Evolutionary conservation across 108 stramenopile genomes (phyloP).

Genomic region (Aurantiochytrium sp.): DNA sequence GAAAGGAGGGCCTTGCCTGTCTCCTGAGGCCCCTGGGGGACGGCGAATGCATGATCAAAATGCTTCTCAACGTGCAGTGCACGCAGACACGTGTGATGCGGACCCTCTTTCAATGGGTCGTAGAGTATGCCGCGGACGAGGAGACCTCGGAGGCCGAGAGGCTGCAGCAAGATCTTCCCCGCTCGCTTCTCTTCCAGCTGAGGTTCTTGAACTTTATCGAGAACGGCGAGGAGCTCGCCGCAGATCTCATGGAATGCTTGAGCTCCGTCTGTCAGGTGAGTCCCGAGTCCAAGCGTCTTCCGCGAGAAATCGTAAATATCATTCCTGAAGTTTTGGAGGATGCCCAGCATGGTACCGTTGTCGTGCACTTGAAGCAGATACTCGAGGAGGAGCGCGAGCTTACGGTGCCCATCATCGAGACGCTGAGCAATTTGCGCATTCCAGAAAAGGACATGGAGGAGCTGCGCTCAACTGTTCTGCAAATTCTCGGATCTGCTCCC

Average conservation of each 20-base stretch:
- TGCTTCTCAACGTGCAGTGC: not conserved
- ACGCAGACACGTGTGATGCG: not conserved
- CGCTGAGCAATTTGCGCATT: not conserved
- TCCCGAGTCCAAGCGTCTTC: not conserved
- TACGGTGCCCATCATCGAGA: not conserved
- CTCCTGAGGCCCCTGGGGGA: not conserved
- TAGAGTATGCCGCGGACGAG: not conserved
- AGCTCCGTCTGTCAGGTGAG: not conserved
- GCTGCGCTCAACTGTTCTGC: not conserved
- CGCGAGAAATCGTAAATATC: not conserved
- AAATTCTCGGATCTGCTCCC: not conserved
- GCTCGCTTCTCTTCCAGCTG: not conserved
- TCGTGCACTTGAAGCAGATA: not conserved
- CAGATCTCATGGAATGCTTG: not conserved
- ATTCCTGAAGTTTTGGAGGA: not conserved
- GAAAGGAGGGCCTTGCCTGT: not conserved
- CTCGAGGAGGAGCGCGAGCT: conserved; percentile 1
- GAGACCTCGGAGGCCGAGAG: not conserved
- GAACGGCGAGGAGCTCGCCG: not conserved
- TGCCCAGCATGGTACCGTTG: not conserved
- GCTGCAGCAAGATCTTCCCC: not conserved
- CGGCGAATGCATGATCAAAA: not conserved
- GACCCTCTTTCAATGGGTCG: not conserved
- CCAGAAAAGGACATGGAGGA: not conserved
- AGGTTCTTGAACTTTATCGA: conserved; percentile 1